Evolutionary conservation across 2,329 filamentous ascomycete species (phyloP).

Genomic region (Penicillium sp.): DNA sequence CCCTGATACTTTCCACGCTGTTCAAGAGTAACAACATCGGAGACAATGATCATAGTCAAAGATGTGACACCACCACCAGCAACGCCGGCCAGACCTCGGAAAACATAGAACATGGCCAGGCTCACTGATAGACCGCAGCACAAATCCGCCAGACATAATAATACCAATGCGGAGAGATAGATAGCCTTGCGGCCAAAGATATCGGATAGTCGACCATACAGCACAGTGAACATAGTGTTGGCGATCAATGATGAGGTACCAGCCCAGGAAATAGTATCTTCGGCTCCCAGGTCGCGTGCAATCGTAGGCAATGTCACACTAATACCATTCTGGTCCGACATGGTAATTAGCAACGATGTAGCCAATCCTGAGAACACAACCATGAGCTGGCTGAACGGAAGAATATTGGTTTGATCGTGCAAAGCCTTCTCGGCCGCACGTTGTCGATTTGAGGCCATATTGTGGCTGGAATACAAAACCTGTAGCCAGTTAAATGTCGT

Average conservation of each 20-base stretch:
- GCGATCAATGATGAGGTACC: conserved; percentile 69
- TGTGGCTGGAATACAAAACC: background rate
- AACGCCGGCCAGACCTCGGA: conserved; percentile 61
- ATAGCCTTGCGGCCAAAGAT: conserved; percentile 62
- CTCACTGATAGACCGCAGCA: conserved; percentile 59
- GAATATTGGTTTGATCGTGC: conserved; percentile 59
- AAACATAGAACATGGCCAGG: conserved; percentile 60
- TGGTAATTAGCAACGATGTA: conserved; percentile 55
- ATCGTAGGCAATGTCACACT: conserved; percentile 55
- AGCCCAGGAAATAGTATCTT: conserved; percentile 63
- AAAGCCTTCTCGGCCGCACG: conserved; percentile 46
- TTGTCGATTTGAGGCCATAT: conserved; percentile 31
- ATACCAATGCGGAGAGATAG: conserved; percentile 53
- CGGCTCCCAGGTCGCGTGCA: conserved; percentile 47
- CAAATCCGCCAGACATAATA: conserved; percentile 58
- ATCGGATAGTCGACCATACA: conserved; percentile 63
- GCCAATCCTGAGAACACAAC: conserved; percentile 54
- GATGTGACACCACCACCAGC: conserved; percentile 62
- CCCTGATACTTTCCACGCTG: conserved; percentile 58
- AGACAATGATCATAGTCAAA: conserved; percentile 62
- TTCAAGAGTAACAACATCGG: conserved; percentile 59
- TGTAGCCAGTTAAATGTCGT: background rate
- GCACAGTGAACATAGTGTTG: conserved; percentile 63
- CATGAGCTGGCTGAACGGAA: conserved; percentile 49
- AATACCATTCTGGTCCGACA: conserved; percentile 60